Conservation (phyloP, 2,329 filamentous ascomycete genomes). For the Apiospora arundinis region DNA sequence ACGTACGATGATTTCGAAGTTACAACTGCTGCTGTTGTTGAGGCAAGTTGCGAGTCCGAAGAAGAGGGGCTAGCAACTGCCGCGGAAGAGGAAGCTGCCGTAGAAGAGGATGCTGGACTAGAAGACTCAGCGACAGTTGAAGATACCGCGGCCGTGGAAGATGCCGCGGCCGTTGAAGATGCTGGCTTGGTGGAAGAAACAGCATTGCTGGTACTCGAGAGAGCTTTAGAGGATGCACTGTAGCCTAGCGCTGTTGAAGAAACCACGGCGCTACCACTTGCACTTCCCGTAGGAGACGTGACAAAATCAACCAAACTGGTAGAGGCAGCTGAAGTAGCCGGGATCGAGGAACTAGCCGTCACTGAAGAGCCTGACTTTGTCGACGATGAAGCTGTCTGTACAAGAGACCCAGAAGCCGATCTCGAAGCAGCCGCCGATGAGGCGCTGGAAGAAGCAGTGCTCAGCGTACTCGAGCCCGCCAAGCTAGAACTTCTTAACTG, state of each 20-base stretch:
- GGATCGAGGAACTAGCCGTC: not conserved
- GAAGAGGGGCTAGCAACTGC: not conserved
- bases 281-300: not conserved
- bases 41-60: not conserved
- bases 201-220: not conserved
- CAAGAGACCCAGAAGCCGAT: not conserved
- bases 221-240: not conserved
- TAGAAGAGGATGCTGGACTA: not conserved
- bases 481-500: not conserved
- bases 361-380: not conserved
- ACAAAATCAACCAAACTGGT: not conserved
- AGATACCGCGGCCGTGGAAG: not conserved
- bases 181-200: not conserved
- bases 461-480: not conserved
- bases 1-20: conserved; percentile 61
- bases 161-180: not conserved
- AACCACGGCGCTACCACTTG: not conserved
- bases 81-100: not conserved
- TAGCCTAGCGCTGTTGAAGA: not conserved
- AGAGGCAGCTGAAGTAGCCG: not conserved
- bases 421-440: not conserved
- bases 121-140: not conserved
- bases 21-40: conserved; percentile 61
- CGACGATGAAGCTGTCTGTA: not conserved
- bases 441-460: conserved; percentile 1